These are phyloP conservation scores for Fusarium algeriense DNA, from an alignment of 2,329 filamentous ascomycete genomes.

Conservation along the genomic window DNA sequence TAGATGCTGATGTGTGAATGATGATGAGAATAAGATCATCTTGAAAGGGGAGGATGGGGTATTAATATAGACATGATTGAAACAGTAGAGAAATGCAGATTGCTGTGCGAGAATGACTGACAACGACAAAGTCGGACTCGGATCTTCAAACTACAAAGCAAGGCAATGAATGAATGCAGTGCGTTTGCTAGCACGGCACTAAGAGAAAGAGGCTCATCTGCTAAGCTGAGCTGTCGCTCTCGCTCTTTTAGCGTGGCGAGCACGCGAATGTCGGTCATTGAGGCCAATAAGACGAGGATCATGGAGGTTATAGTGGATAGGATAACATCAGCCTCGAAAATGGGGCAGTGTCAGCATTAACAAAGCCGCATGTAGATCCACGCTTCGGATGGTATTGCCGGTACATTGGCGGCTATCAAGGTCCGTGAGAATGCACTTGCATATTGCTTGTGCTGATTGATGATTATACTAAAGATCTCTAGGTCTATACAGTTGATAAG, in stretches of 20 bases:
- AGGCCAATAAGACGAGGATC: slow-evolving; percentile 8
- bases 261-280: not conserved
- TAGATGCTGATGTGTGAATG: slow-evolving; percentile 11
- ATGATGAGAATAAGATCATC: slow-evolving; percentile 11
- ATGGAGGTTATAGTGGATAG: not conserved
- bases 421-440: not conserved
- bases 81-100: not conserved
- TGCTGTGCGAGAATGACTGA: not conserved
- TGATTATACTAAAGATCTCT: not conserved
- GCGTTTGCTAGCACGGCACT: not conserved
- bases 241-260: slow-evolving; percentile 8
- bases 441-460: too few species aligned
- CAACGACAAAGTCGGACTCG: slow-evolving; percentile 21
- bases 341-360: slow-evolving; percentile 30
- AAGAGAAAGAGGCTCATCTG: slow-evolving; percentile 24
- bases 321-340: slow-evolving; percentile 28
- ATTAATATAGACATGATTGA: slow-evolving; percentile 34
- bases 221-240: slow-evolving; percentile 21
- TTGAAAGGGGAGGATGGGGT: slow-evolving; percentile 11
- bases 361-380: slow-evolving; percentile 6
- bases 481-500: not conserved
- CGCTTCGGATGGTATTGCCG: not conserved
- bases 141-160: not conserved
- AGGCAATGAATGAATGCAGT: not conserved
- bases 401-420: not conserved